Evolutionary conservation across 2,329 filamentous ascomycete species (phyloP), one percentile per base, ranked within the genome.

Genomic region (Arachnomyces sp.): DNA sequence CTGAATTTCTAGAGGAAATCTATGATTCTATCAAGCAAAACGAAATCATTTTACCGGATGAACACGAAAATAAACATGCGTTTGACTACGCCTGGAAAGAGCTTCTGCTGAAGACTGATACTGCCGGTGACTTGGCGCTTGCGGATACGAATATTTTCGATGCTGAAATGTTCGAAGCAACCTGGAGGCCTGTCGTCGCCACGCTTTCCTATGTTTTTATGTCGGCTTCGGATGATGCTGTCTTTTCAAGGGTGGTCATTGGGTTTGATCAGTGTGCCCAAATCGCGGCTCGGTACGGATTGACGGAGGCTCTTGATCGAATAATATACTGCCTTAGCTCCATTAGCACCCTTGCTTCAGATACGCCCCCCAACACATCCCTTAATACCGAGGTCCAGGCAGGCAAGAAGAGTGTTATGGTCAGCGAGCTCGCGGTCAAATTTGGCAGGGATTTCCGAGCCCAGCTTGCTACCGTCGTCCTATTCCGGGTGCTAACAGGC

Each of bases 1-100:
- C 78, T 0, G 82, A 89, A 47, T 96, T 90, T 56, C 73, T 98
- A 1, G 77, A 88, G 56, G 78, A 78, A 2, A 95, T 96, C 40
- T 98, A 83, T 55, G 81, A 95, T 52, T 87, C 87, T 1, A 98
- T 98, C 67, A 87, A 84, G 59, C 80, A 79, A 13, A 86, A 92
- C 49, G 92, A 98, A 63, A 98, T 98, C 47, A 95, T 98, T 48
- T 68, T 98, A 15, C 92, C 92, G 0, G 92, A 96, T 50, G 92
- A 98, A 63, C 92, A 96, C 60, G 89, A 95, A 57, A 95, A 95
- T 61, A 85, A 90, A 59, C 84, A 95, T 65, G 89, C 88, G 1
- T 96, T 96, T 57, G 90, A 96, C 60, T 92, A 94, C 63, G 90
- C 92, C 2, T 98, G 92, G 92, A 90, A 90, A 60, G 92, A 98